Conservation (phyloP, 2,329 filamentous ascomycete species). For the Emmonsiellopsis sp. region DNA sequence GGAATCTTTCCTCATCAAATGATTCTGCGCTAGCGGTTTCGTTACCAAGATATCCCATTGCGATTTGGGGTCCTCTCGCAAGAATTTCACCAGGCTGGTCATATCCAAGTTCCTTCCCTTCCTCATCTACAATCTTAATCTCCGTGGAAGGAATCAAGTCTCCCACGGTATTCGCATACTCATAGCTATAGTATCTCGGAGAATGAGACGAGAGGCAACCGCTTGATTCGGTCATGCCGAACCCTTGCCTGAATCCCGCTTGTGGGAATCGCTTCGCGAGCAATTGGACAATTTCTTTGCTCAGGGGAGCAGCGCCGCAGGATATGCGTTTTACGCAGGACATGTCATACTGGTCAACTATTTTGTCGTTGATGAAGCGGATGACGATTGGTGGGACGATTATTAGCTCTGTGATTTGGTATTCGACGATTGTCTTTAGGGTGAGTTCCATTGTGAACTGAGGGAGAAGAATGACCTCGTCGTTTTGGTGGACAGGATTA, state of each 20-base stretch:
- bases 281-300: conserved; percentile 14
- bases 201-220: conserved; percentile 51
- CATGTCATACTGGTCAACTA: conserved; percentile 33
- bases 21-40: conserved; percentile 37
- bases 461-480: conserved; percentile 57
- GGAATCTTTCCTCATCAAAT: conserved; percentile 44
- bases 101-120: conserved; percentile 42
- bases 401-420: conserved; percentile 47
- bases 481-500: conserved; percentile 56
- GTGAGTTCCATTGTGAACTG: conserved; percentile 53
- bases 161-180: conserved; percentile 41
- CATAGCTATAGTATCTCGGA: conserved; percentile 38
- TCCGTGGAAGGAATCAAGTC: conserved; percentile 37
- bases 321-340: conserved; percentile 44
- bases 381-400: conserved; percentile 54
- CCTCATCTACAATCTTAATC: conserved; percentile 46
- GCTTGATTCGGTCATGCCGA: conserved; percentile 33
- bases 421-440: conserved; percentile 43
- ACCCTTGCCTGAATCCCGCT: conserved; percentile 52
- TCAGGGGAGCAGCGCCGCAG: conserved; percentile 49
- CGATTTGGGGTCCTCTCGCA: conserved; percentile 43
- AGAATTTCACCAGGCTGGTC: conserved; percentile 43
- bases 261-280: conserved; percentile 46
- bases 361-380: conserved; percentile 44
- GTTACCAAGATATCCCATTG: conserved; percentile 46